Percentiles rank a stretch among this genome's conserved stretches.
Evolutionary conservation across 768 basidiomycete genomes (phyloP).

Genomic region (Pisolithus albus): DNA sequence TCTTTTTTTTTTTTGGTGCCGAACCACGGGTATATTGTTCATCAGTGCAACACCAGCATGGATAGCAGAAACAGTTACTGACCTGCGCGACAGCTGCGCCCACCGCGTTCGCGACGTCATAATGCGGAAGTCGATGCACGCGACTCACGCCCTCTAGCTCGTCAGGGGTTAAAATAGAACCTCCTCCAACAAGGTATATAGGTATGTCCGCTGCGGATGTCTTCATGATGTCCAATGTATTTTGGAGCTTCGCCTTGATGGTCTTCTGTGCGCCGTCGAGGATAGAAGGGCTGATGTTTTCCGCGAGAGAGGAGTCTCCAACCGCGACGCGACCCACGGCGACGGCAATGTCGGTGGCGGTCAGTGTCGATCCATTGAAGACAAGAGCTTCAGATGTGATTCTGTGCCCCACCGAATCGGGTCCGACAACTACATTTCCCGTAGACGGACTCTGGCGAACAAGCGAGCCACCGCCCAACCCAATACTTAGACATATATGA

Average conservation of each 20-base stretch:
- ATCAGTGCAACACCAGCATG: neutral
- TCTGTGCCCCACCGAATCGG: constrained; percentile 57
- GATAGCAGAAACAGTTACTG: neutral
- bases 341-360: constrained; percentile 56
- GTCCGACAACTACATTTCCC: constrained; percentile 47
- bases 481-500: constrained; percentile 34
- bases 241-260: constrained; percentile 40
- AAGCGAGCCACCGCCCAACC: constrained; percentile 58
- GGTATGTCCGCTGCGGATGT: constrained; percentile 51
- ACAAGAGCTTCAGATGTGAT: constrained; percentile 43
- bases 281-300: constrained; percentile 16
- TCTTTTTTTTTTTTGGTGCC: constrained; percentile 17
- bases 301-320: constrained; percentile 21
- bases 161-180: constrained; percentile 51
- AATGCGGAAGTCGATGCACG: constrained; percentile 43
- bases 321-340: constrained; percentile 30
- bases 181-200: constrained; percentile 60
- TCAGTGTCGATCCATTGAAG: constrained; percentile 51
- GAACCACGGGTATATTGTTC: neutral
- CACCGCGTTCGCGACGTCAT: constrained; percentile 56
- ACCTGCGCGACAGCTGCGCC: constrained; percentile 45
- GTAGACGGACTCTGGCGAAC: constrained; percentile 31
- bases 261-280: constrained; percentile 31
- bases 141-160: constrained; percentile 44
- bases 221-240: constrained; percentile 56